Evolutionary conservation across 176 grass and related monocot species (phyloP), one percentile per base, ranked within the genome.

Genomic region (Miscanthus lutarioriparius): DNA sequence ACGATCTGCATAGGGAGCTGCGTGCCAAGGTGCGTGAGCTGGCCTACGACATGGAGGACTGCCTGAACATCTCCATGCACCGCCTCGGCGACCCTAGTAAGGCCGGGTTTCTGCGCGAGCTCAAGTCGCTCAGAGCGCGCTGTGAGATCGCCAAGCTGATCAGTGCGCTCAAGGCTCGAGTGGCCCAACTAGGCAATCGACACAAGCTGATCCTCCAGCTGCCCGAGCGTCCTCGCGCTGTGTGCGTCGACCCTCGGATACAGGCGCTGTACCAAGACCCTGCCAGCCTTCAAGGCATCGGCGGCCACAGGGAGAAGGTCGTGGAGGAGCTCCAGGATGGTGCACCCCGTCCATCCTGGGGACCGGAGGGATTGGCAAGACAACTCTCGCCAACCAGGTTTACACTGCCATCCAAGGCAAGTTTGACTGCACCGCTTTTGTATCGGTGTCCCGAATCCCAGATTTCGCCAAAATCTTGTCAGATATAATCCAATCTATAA

Each of bases 11-110:
- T 0, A 80, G 8, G 54, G 76, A 44, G 0, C 72, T 58, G 22
- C 75, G 39, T 1, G n/a, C 22, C 67, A n/a, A 74, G 76, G 84
- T 86, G 68, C 76, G 76, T 4, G 84, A 80, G 20, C 76, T 86
- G 6, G 30, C 76, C 30, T 86, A 74, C 0, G 56, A 80, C 10
- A 80, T 86, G 76, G 84, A 80, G 76, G 84, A 86, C 56, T 80
- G 76, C 28, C 1, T 86, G 3, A 76, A 80, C 41, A 5, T 26
- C 43, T 80, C 72, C 14, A 38, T 38, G 22, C 36, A 40, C 0
- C 7, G 25, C 0, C 1, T 65, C 11, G 61, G 23, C 10, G 23
- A 13, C 3, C 1, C 0, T 63, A 26, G 4, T 64, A 11, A 64
- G 11, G 10, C 10, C 1, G 61, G 61, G 11, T 13, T 48, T 10